These are phyloP conservation scores for Lactifluus hygrophoroides DNA, from an alignment of 768 basidiomycete genomes.

Conservation along the genomic window DNA sequence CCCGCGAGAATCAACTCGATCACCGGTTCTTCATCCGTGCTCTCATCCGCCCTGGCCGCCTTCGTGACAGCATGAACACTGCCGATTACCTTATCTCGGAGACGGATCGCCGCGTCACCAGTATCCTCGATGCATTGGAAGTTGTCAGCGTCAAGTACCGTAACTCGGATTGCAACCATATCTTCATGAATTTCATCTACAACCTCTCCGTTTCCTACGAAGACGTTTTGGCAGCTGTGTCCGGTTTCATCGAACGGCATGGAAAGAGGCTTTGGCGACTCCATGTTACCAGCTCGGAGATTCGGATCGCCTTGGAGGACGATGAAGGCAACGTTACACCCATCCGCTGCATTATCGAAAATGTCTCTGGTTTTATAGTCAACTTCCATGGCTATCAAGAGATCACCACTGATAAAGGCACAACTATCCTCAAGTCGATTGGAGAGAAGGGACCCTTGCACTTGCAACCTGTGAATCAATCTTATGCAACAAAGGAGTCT, in stretches of 20 bases:
- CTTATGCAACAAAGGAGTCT: slow-evolving; percentile 96
- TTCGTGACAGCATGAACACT: slow-evolving; percentile 85
- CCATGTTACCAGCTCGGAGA: slow-evolving; percentile 96
- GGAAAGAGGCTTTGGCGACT: slow-evolving; percentile 97
- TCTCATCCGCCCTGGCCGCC: slow-evolving; percentile 89
- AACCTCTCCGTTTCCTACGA: slow-evolving; percentile 92
- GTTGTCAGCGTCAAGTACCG: slow-evolving; percentile 85
- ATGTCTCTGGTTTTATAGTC: slow-evolving; percentile 97
- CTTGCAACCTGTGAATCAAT: slow-evolving; percentile 86
- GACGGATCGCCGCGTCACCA: slow-evolving; percentile 92
- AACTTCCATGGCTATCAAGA: slow-evolving; percentile 98
- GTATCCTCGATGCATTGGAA: slow-evolving; percentile 89
- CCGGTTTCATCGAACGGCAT: slow-evolving; percentile 99
- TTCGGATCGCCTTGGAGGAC: slow-evolving; percentile 91
- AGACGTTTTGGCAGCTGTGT: slow-evolving; percentile 91
- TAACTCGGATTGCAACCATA: slow-evolving; percentile 95
- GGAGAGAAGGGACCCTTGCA: slow-evolving; percentile 97
- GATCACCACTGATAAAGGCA: slow-evolving; percentile 91
- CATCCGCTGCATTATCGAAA: slow-evolving; percentile 96
- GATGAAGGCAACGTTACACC: slow-evolving; percentile 91
- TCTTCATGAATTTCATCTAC: slow-evolving; percentile 99
- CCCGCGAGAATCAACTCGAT: slow-evolving; percentile 95
- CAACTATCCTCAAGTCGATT: slow-evolving; percentile 93
- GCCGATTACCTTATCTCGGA: slow-evolving; percentile 99
- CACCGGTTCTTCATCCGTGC: slow-evolving; percentile 97